These are phyloP conservation scores for Drosera capensis DNA, from an alignment of 148 eudicot species.

Conservation along the genomic window DNA sequence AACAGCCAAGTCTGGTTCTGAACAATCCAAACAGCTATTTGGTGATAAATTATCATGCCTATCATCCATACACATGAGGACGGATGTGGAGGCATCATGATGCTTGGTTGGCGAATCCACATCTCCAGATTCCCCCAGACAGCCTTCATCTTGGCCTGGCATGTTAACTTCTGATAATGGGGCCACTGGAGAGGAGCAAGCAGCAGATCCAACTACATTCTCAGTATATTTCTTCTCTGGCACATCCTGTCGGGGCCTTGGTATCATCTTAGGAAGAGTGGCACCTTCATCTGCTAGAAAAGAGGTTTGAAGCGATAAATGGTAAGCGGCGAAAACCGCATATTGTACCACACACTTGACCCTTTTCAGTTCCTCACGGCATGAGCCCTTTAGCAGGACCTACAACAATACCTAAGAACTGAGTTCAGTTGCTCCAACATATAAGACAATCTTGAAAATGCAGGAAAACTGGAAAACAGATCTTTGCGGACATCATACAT, in stretches of 20 bases:
- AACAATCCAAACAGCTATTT: constrained; percentile 15
- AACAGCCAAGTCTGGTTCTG: constrained; percentile 10
- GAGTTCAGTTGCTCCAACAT: neutral
- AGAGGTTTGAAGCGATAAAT: constrained; percentile 82
- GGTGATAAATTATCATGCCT: constrained; percentile 11
- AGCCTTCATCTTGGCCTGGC: constrained; percentile 11
- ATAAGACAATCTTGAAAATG: neutral
- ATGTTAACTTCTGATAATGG: constrained; percentile 7
- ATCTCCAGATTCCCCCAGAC: constrained; percentile 14
- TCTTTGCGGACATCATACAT: neutral
- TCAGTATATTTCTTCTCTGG: constrained; percentile 24
- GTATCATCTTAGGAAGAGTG: constrained; percentile 49
- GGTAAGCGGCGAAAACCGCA: constrained; percentile 94
- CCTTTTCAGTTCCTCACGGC: constrained; percentile 69
- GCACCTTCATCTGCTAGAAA: constrained; percentile 99
- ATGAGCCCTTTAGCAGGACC: constrained; percentile 81
- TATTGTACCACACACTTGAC: constrained; percentile 73
- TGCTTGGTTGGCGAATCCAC: constrained; percentile 15
- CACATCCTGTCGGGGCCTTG: constrained; percentile 16
- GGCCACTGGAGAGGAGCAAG: constrained; percentile 12
- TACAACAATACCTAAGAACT: constrained; percentile 11
- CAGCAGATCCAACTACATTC: constrained; percentile 14
- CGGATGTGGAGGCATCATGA: constrained; percentile 12
- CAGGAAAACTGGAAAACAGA: neutral
- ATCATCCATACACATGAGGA: constrained; percentile 14